Base-by-base conservation (phyloP, 2,329 filamentous ascomycete species). In the Neofusicoccum ribis region DNA sequence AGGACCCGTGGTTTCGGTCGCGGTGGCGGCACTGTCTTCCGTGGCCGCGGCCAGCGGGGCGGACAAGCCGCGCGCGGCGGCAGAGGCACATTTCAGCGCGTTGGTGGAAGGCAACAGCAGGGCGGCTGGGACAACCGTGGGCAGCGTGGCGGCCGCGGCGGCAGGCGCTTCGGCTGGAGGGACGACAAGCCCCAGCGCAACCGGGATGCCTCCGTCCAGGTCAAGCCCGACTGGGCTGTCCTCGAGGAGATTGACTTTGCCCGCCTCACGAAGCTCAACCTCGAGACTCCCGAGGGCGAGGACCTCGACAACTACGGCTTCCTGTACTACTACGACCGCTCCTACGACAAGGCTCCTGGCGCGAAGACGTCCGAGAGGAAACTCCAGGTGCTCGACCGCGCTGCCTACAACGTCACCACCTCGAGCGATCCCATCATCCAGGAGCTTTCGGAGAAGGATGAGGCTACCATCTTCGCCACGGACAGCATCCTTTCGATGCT, bases 191-290 rank as follows among this genome's bases (percentile, higher is more conserved):
- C 95, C 67, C 88, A 94, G 79, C 90, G 95, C 75, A 98, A 96
- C 82, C 91, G 95, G 68, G 95, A 99, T 82, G 91, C 94, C 14
- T 97, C 93, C 41, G 92, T 99, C 76, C 94, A 94, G 82, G 93
- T 98, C 80, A 96, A 96, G 82, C 88, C 93, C 23, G 93, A 97
- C 78, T 99, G 95, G 95, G 86, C 88, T 75, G 87, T 99, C 82
- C 84, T 97, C 73, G 95, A 99, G 83, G 95, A 99, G 85, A 97
- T 99, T 78, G 95, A 99, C 80, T 99, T 96, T 83, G 94, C 92
- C 83, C 91, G 95, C 71, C 87, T 99, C 71, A 86, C 88, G 72
- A 99, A 99, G 86, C 87, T 99, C 74, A 99, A 97, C 82, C 86
- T 99, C 68, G 95, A 98, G 73, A 89, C 93, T 15, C 92, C 94